Base-by-base conservation (phyloP, 1,284 basidiomycete species). In the Tetrapyrgos nigripes region DNA sequence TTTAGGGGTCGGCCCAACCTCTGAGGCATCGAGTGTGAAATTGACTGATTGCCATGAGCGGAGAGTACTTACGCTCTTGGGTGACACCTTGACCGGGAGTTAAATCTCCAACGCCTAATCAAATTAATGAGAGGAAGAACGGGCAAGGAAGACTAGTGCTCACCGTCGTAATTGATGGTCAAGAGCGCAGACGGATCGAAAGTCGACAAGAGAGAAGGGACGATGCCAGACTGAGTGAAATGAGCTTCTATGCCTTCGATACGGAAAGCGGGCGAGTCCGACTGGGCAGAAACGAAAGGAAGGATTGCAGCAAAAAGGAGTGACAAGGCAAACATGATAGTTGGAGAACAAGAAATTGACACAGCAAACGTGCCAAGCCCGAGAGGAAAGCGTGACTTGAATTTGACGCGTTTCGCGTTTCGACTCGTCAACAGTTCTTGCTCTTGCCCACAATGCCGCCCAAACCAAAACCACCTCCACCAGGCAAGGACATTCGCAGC, bases 131-230 rank as follows among this genome's bases (percentile, higher is more conserved):
- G 29, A 46, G 50, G 23, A 21, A 43, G 27, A 33, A 14, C 11
- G 13, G 47, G 5, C 10, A 28, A 56, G 14, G 14, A 14, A 14
- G 47, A 37, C 27, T 56, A 46, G 26, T 33, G 47, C 62, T 55
- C 56, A 73, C 78, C 79, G 53, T 77, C 66, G 70, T 82, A 92
- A 57, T 78, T 73, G 59, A 87, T 71, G 37, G 75, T 69, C 57
- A 92, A 75, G 47, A 85, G 56, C 26, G 84, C 86, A 45, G 70
- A 71, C 8, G 89, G 90, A 57, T 73, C 69, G 69, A 92, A 91
- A 21, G 76, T 74, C 11, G 79, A 40, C 50, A 92, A 64, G 48
- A 88, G 73, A 55, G 79, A 73, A 3, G 90, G 88, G 48, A 87
- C 84, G 59, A 92, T 75, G 50, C 75, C 78, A 8, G 88, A 78